Evolutionary conservation across 2,329 filamentous ascomycete species (phyloP), one percentile per base, ranked within the genome.

Genomic region (Zymoseptoria tritici): DNA sequence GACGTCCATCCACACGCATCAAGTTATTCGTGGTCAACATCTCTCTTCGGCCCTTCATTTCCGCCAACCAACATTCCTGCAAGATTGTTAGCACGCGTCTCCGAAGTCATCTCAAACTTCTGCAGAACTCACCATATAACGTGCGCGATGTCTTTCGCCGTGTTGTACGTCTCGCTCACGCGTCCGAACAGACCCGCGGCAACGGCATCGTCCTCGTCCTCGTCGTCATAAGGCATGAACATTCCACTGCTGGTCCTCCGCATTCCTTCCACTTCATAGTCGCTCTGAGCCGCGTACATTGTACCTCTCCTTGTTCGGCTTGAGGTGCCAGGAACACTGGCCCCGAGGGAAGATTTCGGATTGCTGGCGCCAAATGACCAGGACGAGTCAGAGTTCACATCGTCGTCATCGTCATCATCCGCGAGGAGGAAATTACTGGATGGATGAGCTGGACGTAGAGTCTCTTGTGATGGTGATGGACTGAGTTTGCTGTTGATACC

Each of bases 191-290:
- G 80, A 53, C 88, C 87, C 56, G 80, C 75, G 7, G 77, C 75
- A 59, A 73, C 70, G 2, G 78, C 74, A 50, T 80, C 71, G 74
- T 83, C 80, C 64, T 91, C 89, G 61, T 85, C 85, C 67, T 91
- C 88, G 16, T 69, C 63, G 67, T 91, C 89, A 67, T 87, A 88
- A 7, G 91, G 90, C 88, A 95, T 92, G 68, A 96, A 88, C 90
- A 96, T 95, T 66, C 91, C 91, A 49, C 90, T 94, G 55, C 85
- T 80, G 20, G 90, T 95, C 66, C 91, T 83, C 63, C 87, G 85
- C 79, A 95, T 86, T 56, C 82, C 78, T 50, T 84, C 82, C 52
- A 85, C 79, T 29, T 85, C 81, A 9, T 83, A 60, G 24, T 65
- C 56, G 52, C 52, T 56, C 42, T 73, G 62, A 49, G 60, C 29